Evolutionary conservation across 1,284 basidiomycete genomes (phyloP).

Genomic region (Pseudozyma tsukubaensis): DNA sequence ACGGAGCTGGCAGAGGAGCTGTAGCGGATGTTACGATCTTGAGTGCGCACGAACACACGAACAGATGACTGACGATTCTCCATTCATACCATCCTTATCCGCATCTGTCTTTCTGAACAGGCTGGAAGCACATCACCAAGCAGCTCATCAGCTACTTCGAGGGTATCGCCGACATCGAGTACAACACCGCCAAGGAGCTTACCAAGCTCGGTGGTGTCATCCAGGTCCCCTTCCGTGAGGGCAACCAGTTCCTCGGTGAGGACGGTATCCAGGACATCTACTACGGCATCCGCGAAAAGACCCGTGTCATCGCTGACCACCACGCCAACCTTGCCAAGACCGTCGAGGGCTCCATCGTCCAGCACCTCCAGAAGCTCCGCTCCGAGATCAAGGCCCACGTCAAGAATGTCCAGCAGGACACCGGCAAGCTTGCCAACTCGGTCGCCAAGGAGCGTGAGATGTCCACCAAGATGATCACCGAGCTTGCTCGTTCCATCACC

Average conservation of each 20-base stretch:
- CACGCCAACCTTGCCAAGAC: conserved; percentile 96
- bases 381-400: conserved; percentile 97
- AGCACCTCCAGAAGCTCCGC: conserved; percentile 93
- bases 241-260: conserved; percentile 74
- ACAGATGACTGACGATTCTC: conserved; percentile 2
- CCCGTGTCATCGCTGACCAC: conserved; percentile 91
- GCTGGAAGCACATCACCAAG: conserved; percentile 90
- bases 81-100: no score
- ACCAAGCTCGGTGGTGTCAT: conserved; percentile 96
- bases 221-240: conserved; percentile 94
- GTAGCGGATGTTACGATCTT: not conserved
- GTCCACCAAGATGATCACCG: conserved; percentile 86
- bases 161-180: conserved; percentile 74
- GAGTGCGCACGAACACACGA: not conserved
- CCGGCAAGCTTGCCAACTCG: conserved; percentile 89
- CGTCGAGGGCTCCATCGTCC: conserved; percentile 95
- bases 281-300: conserved; percentile 90
- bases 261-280: conserved; percentile 81
- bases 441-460: conserved; percentile 95
- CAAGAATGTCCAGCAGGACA: conserved; percentile 96
- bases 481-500: conserved; percentile 87
- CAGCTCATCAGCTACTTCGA: conserved; percentile 72
- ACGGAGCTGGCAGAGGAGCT: not conserved
- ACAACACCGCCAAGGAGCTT: conserved; percentile 92
- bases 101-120: conserved; percentile 61